Percentiles rank a stretch among this genome's conserved stretches.
These are phyloP conservation scores for Discostella stelligeroides DNA, from an alignment of 108 stramenopile genomes.

Conservation along the genomic window DNA sequence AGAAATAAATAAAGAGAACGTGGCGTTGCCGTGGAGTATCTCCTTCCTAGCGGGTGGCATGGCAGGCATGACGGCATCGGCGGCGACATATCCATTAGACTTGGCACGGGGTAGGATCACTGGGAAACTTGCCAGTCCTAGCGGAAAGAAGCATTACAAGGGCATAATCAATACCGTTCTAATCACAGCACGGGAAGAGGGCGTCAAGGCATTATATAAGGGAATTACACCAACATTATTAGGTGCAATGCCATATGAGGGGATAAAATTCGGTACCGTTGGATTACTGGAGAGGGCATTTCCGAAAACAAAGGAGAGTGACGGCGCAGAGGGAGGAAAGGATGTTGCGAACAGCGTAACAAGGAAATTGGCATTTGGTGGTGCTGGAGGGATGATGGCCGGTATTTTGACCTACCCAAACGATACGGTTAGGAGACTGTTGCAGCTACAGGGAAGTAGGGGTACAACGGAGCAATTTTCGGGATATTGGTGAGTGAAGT, in stretches of 20 bases:
- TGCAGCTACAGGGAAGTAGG: slow-evolving; percentile 89
- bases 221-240: slow-evolving; percentile 82
- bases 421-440: slow-evolving; percentile 85
- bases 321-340: not conserved
- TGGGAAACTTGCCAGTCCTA: slow-evolving; percentile 70
- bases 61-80: slow-evolving; percentile 82
- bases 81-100: slow-evolving; percentile 86
- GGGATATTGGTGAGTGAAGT: slow-evolving; percentile 68
- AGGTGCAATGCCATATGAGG: slow-evolving; percentile 90
- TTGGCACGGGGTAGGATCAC: slow-evolving; percentile 85
- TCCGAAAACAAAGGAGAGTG: slow-evolving; percentile 44
- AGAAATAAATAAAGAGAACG: slow-evolving; percentile 5
- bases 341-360: not conserved
- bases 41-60: slow-evolving; percentile 85
- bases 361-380: slow-evolving; percentile 84
- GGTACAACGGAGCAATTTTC: slow-evolving; percentile 64
- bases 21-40: slow-evolving; percentile 44
- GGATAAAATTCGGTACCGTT: slow-evolving; percentile 92
- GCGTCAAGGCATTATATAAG: slow-evolving; percentile 76
- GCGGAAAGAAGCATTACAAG: slow-evolving; percentile 65
- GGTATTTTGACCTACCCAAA: slow-evolving; percentile 88
- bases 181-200: slow-evolving; percentile 80
- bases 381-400: slow-evolving; percentile 80
- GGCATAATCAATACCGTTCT: slow-evolving; percentile 75
- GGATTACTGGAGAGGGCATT: slow-evolving; percentile 76